phyloP scores from a whole-genome alignment of 768 basidiomycete genomes.

The Serendipita sp. region DNA sequence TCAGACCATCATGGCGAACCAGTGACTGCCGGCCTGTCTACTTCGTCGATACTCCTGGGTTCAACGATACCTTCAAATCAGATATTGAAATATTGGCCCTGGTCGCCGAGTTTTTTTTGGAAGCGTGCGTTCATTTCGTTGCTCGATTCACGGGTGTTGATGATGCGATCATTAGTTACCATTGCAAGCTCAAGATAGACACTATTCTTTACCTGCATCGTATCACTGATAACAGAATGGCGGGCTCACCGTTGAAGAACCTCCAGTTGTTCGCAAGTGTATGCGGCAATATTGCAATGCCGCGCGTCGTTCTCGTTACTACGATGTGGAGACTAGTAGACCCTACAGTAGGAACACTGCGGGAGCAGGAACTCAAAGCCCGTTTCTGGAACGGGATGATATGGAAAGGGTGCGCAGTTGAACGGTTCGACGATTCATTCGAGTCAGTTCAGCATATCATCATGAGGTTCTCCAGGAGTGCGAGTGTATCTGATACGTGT shows the following conservation, averaged over 20 bases:
- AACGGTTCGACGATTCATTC: slow-evolving; percentile 15
- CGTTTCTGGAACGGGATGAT: slow-evolving; percentile 39
- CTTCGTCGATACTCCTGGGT: slow-evolving; percentile 17
- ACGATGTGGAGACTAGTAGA: slow-evolving; percentile 35
- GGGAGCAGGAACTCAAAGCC: slow-evolving; percentile 31
- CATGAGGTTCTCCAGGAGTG: neutral
- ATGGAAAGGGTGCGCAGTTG: slow-evolving; percentile 28
- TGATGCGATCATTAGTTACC: slow-evolving; percentile 15
- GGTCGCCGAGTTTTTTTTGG: slow-evolving; percentile 9
- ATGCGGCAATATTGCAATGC: slow-evolving; percentile 34
- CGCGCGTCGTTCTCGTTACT: slow-evolving; percentile 36
- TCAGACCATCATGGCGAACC: neutral
- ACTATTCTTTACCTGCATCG: slow-evolving; percentile 27
- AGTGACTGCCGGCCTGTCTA: slow-evolving; percentile 8
- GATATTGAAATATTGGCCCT: slow-evolving; percentile 16
- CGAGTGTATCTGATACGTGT: no score
- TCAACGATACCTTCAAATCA: slow-evolving; percentile 15
- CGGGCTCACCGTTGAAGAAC: slow-evolving; percentile 25
- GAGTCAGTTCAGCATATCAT: slow-evolving; percentile 19
- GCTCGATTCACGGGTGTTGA: neutral
- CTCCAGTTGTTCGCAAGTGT: slow-evolving; percentile 37
- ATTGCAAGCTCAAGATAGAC: slow-evolving; percentile 17
- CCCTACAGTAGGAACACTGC: slow-evolving; percentile 15
- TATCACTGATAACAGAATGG: slow-evolving; percentile 26
- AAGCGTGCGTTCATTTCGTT: slow-evolving; percentile 1